Conservation (phyloP, 2,329 filamentous ascomycete species). For the Tolypocladium pustulatum region DNA sequence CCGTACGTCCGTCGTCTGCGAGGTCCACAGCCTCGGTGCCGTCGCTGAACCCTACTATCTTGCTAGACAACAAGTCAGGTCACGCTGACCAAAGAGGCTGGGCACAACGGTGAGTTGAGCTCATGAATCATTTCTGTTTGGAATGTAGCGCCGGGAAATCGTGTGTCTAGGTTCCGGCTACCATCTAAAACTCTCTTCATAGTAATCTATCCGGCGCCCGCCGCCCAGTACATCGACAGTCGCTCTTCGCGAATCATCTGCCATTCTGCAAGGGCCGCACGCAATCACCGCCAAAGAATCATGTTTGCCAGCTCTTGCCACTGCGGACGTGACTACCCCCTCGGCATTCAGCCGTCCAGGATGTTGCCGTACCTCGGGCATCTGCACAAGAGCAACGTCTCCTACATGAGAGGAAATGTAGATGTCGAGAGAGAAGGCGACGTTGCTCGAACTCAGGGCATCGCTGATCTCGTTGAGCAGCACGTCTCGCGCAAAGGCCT, state of each 20-base stretch:
- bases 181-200: conserved; percentile 6
- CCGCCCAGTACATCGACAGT: conserved; percentile 19
- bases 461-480: conserved; percentile 20
- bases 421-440: conserved; percentile 20
- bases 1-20: too few species aligned
- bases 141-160: neutral
- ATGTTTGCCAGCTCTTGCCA: conserved; percentile 5
- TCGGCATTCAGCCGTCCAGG: conserved; percentile 21
- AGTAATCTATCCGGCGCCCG: conserved; percentile 8
- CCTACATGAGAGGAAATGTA: conserved; percentile 18
- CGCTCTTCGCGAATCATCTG: conserved; percentile 28
- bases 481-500: conserved; percentile 23
- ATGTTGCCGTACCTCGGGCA: conserved; percentile 5
- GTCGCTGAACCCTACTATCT: too few species aligned
- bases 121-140: neutral
- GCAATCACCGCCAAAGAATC: conserved; percentile 29
- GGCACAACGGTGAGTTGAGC: neutral
- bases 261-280: conserved; percentile 34
- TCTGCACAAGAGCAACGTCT: neutral
- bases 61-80: neutral
- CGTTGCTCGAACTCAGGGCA: conserved; percentile 10
- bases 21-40: too few species aligned
- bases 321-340: conserved; percentile 18
- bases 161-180: neutral
- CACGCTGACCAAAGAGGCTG: neutral